Conservation (phyloP, 139 green algal species). For the Deuterostichococcus epilithicus region DNA sequence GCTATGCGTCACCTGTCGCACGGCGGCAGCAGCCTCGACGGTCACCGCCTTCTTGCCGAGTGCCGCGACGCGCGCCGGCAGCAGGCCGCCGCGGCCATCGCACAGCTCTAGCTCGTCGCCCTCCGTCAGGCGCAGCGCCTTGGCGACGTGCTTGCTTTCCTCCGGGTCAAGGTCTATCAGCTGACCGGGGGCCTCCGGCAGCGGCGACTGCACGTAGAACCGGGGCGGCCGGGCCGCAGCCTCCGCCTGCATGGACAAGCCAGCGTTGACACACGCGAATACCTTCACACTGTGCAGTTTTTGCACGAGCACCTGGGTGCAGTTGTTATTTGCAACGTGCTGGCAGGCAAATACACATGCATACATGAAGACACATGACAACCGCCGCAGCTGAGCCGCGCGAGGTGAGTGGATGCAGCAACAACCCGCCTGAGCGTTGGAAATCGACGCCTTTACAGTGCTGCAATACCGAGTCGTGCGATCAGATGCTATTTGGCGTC, state of each 20-base stretch:
- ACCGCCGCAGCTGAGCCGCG: too few species aligned
- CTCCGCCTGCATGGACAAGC: not conserved
- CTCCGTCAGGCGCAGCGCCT: slow-evolving; percentile 39
- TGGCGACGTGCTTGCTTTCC: slow-evolving; percentile 50
- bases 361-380: too few species aligned
- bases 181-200: not conserved
- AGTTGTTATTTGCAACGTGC: too few species aligned
- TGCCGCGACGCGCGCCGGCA: not conserved
- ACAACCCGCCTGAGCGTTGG: too few species aligned
- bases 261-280: too few species aligned
- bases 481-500: too few species aligned
- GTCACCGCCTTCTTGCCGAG: not conserved
- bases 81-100: slow-evolving; percentile 58
- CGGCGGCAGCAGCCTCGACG: not conserved
- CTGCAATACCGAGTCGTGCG: too few species aligned
- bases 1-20: not conserved
- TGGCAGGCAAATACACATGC: too few species aligned
- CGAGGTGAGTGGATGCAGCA: too few species aligned
- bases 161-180: slow-evolving; percentile 37
- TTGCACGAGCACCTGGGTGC: too few species aligned
- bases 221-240: slow-evolving; percentile 20
- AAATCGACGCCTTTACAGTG: too few species aligned
- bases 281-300: too few species aligned
- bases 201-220: slow-evolving; percentile 42
- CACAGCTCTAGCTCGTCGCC: slow-evolving; percentile 69